Percentiles rank a stretch among this genome's conserved stretches.
These are phyloP conservation scores for Cryptococcus sp. DNA, from an alignment of 1,284 basidiomycete species.

Conservation along the genomic window DNA sequence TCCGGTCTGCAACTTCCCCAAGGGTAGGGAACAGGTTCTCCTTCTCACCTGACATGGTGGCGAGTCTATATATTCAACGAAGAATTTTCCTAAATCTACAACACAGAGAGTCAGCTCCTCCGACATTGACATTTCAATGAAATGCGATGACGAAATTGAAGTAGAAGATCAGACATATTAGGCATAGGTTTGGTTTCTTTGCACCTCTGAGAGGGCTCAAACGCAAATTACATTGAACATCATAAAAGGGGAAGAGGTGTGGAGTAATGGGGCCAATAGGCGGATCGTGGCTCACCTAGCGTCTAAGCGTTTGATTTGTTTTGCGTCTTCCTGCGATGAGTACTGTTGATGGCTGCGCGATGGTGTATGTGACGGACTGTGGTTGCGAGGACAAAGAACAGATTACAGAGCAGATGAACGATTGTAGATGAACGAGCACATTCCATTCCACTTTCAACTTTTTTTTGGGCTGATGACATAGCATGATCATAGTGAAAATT, in stretches of 20 bases:
- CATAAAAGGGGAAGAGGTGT: conserved; percentile 21
- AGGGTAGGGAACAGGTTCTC: conserved; percentile 50
- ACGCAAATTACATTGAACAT: conserved; percentile 54
- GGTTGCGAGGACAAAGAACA: no score
- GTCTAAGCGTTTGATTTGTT: no score
- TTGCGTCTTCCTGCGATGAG: no score
- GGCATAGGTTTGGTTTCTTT: conserved; percentile 50
- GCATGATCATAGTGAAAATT: no score
- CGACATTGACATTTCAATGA: background rate
- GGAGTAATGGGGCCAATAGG: no score
- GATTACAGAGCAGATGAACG: conserved; percentile 1
- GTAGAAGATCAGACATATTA: conserved; percentile 43
- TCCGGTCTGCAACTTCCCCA: conserved; percentile 47
- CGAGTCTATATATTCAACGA: background rate
- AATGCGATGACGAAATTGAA: background rate
- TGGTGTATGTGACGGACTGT: no score
- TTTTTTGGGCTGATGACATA: no score
- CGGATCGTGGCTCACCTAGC: no score
- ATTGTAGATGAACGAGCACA: background rate
- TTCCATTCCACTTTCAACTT: no score
- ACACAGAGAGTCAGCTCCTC: background rate
- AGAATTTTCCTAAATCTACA: background rate
- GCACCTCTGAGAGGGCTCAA: conserved; percentile 37
- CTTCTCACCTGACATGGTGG: conserved; percentile 19
- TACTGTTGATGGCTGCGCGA: no score